Percentiles rank a stretch among this genome's conserved stretches.
Evolutionary conservation across 2,329 filamentous ascomycete species (phyloP).

Genomic region (Cadophora gregata): DNA sequence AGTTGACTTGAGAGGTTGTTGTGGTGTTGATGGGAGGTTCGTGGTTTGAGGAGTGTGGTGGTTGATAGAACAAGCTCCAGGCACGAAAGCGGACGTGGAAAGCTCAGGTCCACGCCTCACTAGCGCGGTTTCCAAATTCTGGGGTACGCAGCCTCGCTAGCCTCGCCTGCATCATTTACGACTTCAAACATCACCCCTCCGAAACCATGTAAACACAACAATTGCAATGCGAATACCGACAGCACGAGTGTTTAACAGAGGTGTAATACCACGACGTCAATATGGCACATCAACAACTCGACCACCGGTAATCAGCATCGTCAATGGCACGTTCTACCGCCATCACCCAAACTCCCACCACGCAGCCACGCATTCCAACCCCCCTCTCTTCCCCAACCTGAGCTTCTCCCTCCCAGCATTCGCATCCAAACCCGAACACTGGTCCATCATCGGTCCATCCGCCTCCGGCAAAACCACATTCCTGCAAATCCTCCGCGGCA

Average conservation of each 20-base stretch:
- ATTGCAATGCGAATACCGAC: slow-evolving; percentile 34
- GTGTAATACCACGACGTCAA: slow-evolving; percentile 23
- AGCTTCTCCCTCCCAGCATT: slow-evolving; percentile 71
- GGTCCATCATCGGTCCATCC: slow-evolving; percentile 84
- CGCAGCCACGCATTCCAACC: slow-evolving; percentile 56
- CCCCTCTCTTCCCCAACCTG: slow-evolving; percentile 74
- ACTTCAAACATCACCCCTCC: slow-evolving; percentile 11
- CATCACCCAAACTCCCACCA: slow-evolving; percentile 66
- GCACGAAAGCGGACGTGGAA: slow-evolving; percentile 37
- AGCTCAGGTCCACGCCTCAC: slow-evolving; percentile 21
- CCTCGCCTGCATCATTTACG: slow-evolving; percentile 6
- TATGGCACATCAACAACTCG: slow-evolving; percentile 39
- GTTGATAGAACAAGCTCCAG: slow-evolving; percentile 34
- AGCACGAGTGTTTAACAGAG: slow-evolving; percentile 12
- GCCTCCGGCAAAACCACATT: slow-evolving; percentile 82
- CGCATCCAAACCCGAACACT: slow-evolving; percentile 62
- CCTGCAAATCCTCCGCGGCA: slow-evolving; percentile 77
- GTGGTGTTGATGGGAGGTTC: slow-evolving; percentile 18
- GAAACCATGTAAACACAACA: slow-evolving; percentile 18
- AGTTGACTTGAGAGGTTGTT: slow-evolving; percentile 18
- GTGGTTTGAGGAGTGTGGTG: slow-evolving; percentile 22
- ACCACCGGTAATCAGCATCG: slow-evolving; percentile 71
- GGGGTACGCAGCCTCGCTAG: slow-evolving; percentile 35
- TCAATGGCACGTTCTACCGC: slow-evolving; percentile 83
- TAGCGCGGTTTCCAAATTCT: slow-evolving; percentile 26